phyloP scores from a whole-genome alignment of 352 stramenopile genomes.

The Hyaloperonospora arabidopsidis region DNA sequence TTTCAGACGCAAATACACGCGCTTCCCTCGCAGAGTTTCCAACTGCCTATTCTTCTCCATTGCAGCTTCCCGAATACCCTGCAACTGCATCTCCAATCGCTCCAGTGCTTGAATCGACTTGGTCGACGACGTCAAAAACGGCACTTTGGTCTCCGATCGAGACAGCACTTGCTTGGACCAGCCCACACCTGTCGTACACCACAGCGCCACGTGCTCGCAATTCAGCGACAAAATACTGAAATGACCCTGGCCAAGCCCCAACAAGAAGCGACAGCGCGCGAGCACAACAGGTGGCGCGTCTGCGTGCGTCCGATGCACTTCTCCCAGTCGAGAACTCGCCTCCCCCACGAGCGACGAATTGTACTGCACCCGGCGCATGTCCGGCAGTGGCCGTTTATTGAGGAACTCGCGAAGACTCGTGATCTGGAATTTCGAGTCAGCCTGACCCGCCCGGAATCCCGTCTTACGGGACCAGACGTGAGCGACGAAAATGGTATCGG shows the following conservation, averaged over 20 bases:
- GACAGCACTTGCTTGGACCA: slow-evolving; percentile 73
- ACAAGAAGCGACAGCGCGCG: slow-evolving; percentile 55
- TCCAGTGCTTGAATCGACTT: slow-evolving; percentile 28
- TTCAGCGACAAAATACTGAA: slow-evolving; percentile 67
- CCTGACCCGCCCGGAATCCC: slow-evolving; percentile 48
- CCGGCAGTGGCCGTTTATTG: slow-evolving; percentile 39
- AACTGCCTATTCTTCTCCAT: slow-evolving; percentile 31
- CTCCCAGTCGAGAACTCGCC: slow-evolving; percentile 45
- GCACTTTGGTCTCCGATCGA: slow-evolving; percentile 37
- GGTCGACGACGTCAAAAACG: slow-evolving; percentile 31
- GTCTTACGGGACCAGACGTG: slow-evolving; percentile 66
- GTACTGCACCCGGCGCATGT: slow-evolving; percentile 74
- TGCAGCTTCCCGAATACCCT: slow-evolving; percentile 25
- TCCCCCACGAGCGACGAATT: slow-evolving; percentile 60
- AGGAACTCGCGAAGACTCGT: slow-evolving; percentile 68
- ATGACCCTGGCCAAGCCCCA: slow-evolving; percentile 57
- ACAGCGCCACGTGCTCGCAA: slow-evolving; percentile 69
- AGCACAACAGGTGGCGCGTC: slow-evolving; percentile 67
- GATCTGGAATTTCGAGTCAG: slow-evolving; percentile 57
- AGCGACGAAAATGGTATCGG: slow-evolving; percentile 49
- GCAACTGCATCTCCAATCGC: slow-evolving; percentile 31
- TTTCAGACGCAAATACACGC: slow-evolving; percentile 47
- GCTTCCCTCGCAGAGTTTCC: slow-evolving; percentile 29
- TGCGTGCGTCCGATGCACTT: slow-evolving; percentile 50
- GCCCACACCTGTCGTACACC: slow-evolving; percentile 66